Evolutionary conservation across 73 alveolate genomes (phyloP).

Genomic region (Uronychia binucleata): DNA sequence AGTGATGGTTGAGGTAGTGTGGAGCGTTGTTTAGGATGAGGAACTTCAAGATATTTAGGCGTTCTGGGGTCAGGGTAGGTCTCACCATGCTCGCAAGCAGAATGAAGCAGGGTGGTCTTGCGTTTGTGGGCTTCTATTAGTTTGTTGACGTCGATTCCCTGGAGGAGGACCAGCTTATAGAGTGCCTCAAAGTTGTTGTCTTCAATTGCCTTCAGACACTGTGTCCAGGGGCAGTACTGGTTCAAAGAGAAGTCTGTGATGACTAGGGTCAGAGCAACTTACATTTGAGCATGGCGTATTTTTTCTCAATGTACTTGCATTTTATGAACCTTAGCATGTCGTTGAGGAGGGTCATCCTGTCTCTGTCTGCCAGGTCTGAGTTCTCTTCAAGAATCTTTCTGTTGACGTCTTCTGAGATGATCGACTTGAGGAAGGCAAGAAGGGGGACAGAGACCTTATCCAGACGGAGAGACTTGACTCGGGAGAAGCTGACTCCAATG

Average conservation of each 20-base stretch:
- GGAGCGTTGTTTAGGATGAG: no score
- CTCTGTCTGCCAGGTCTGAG: constrained; percentile 1
- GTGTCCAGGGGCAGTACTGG: neutral
- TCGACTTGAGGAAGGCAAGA: constrained; percentile 7
- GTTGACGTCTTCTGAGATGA: constrained; percentile 15
- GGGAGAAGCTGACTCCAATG: constrained; percentile 81
- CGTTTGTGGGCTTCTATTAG: neutral
- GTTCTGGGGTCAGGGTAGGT: no score
- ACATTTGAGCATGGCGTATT: neutral
- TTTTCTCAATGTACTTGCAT: constrained; percentile 15
- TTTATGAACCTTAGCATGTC: constrained; percentile 4
- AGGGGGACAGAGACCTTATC: constrained; percentile 74
- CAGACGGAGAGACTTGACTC: constrained; percentile 78
- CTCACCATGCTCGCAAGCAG: no score
- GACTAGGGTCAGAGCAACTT: neutral
- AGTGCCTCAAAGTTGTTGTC: neutral
- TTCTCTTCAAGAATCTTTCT: constrained; percentile 22
- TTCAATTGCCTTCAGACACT: neutral
- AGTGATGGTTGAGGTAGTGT: no score
- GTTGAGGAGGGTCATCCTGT: neutral
- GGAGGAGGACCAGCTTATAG: neutral
- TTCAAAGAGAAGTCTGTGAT: neutral
- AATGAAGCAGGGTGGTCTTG: neutral
- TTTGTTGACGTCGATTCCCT: neutral
- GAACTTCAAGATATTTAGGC: no score